These are phyloP conservation scores for Globisporangium splendens DNA, from an alignment of 352 stramenopile species.

Conservation along the genomic window DNA sequence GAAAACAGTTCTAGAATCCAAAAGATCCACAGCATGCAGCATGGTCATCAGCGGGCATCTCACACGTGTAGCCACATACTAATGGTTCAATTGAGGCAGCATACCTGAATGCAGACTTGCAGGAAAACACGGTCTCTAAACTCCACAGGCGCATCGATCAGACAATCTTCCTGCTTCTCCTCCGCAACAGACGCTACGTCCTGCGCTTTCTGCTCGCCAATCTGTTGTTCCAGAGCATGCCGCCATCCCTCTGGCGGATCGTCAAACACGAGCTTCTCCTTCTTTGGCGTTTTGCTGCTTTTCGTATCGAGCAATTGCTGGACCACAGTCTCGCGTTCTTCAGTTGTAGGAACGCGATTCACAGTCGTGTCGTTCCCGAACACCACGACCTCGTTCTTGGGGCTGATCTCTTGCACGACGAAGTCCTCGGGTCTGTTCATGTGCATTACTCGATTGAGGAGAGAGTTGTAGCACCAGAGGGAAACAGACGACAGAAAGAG, in stretches of 20 bases:
- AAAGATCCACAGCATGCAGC: neutral
- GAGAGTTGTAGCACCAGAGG: neutral
- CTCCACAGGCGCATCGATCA: constrained; percentile 35
- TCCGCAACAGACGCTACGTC: constrained; percentile 23
- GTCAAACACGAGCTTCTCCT: constrained; percentile 44
- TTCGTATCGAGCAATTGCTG: constrained; percentile 25
- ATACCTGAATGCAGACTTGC: constrained; percentile 74
- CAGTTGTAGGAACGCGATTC: constrained; percentile 26
- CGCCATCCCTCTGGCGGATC: constrained; percentile 48
- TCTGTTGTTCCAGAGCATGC: constrained; percentile 27
- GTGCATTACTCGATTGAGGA: neutral
- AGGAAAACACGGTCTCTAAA: constrained; percentile 63
- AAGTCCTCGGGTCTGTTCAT: constrained; percentile 53
- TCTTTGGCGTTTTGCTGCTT: constrained; percentile 23
- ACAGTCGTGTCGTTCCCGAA: constrained; percentile 23
- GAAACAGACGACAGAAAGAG: neutral
- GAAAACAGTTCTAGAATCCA: constrained; percentile 49
- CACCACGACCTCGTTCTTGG: constrained; percentile 29
- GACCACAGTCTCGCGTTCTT: constrained; percentile 29
- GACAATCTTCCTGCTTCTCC: constrained; percentile 16
- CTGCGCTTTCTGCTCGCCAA: constrained; percentile 15
- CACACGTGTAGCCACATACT: neutral
- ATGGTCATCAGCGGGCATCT: neutral
- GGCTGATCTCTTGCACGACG: constrained; percentile 63
- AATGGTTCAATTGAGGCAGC: neutral